Evolutionary conservation across 83 land plant species (phyloP), one percentile per base, ranked within the genome.

Genomic region (Picea mariana): DNA sequence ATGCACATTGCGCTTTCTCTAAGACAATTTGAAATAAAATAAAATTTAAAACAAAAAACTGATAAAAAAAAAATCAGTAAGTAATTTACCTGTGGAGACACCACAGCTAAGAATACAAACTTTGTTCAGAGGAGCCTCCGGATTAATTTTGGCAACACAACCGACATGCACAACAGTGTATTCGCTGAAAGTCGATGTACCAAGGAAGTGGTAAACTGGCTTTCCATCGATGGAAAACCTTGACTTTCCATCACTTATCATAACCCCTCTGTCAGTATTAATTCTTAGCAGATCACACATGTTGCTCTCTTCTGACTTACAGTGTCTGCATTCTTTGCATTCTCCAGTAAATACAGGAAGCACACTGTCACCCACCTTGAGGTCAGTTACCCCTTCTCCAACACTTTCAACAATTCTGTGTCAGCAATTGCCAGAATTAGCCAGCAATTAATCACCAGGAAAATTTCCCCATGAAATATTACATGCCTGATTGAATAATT

Each of bases 181-280:
- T 16, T 86, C 80, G 65, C 87, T 86, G 83, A 87, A 87, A 5
- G 88, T 81, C 3, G 88, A 87, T 62, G 87, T 87, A 31, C 88
- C 88, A 18, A 87, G 26, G 73, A 87, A 87, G 62, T 87, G 87
- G 66, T 87, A 85, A 24, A 87, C 84, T 5, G 88, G 88, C 21
- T 80, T 47, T 9, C 88, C 88, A 12, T 81, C 77, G 13, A 84
- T 71, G 24, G 83, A 83, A n/a, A 87, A 87, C 16, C 88, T 63
- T 2, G 83, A 72, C 15, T 80, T 47, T 6, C 83, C 83, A 77
- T 87, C 88, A 24, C 62, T 27, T 0, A 84, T 31, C 88, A 87
- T 87, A 8, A 84, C 88, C 17, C 87, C 88, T 27, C 64, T 84
- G 1, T 86, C 88, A 15, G 83, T 84, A 15, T 88, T 75, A 40